Conservation (phyloP, 768 basidiomycete species). For the Fistulinella prunicolor region DNA sequence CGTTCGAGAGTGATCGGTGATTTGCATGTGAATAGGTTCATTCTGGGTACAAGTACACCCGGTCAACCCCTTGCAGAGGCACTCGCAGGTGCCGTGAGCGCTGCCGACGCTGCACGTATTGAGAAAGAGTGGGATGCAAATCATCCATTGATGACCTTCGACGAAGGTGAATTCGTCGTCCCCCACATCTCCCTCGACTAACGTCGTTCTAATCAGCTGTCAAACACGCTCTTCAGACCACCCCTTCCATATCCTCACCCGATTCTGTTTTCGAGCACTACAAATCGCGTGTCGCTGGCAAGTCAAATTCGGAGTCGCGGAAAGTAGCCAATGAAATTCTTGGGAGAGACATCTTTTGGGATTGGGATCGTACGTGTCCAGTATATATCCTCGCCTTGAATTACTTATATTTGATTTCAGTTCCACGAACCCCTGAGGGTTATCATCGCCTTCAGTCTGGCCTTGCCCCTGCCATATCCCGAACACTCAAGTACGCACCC, state of each 20-base stretch:
- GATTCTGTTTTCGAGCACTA: conserved; percentile 57
- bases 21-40: conserved; percentile 44
- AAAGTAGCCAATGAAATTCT: conserved; percentile 71
- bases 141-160: conserved; percentile 77
- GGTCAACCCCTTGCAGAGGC: conserved; percentile 61
- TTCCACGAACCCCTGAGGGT: conserved; percentile 86
- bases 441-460: conserved; percentile 88
- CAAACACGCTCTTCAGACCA: conserved; percentile 17
- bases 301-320: conserved; percentile 71
- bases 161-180: conserved; percentile 57
- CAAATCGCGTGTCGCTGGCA: conserved; percentile 52
- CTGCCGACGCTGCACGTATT: conserved; percentile 65
- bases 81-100: conserved; percentile 61
- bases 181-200: conserved; percentile 43
- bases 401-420: conserved; percentile 35
- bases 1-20: conserved; percentile 6
- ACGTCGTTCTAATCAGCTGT: conserved; percentile 19
- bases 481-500: conserved; percentile 75
- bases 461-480: conserved; percentile 76
- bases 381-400: not conserved
- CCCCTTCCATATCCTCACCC: conserved; percentile 25
- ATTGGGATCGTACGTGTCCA: conserved; percentile 73
- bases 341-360: conserved; percentile 68
- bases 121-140: conserved; percentile 72
- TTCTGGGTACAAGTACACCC: conserved; percentile 56